phyloP scores from a whole-genome alignment of 805 yeast genomes.

The Teunomyces pallodes region DNA sequence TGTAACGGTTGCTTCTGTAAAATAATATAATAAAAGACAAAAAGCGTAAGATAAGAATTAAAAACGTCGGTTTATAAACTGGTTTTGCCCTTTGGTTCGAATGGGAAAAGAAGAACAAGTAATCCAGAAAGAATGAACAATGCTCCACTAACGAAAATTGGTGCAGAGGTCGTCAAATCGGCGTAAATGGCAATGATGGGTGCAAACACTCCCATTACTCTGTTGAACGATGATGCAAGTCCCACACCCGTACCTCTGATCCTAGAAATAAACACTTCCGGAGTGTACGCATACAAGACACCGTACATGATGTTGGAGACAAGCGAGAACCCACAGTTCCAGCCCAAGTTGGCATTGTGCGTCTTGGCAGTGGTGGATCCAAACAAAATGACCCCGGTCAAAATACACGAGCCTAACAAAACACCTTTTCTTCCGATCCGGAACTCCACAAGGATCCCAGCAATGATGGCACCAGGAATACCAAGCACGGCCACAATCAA shows the following conservation, averaged over 20 bases:
- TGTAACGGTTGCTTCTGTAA: too few relatives aligned
- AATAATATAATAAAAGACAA: too few relatives aligned
- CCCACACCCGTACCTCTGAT: constrained; percentile 59
- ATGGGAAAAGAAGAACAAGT: constrained; percentile 41
- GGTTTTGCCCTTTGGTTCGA: constrained; percentile 38
- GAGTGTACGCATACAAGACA: constrained; percentile 62
- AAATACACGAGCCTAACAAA: constrained; percentile 48
- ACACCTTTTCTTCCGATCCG: constrained; percentile 57
- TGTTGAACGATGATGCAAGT: constrained; percentile 51
- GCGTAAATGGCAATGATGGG: constrained; percentile 52
- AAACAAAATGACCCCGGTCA: constrained; percentile 57
- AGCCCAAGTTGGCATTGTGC: constrained; percentile 42
- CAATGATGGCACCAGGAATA: constrained; percentile 32
- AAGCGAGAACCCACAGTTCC: constrained; percentile 46
- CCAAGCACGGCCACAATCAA: constrained; percentile 32
- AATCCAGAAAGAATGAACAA: constrained; percentile 46
- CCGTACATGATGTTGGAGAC: constrained; percentile 58
- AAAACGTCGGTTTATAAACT: constrained; percentile 11
- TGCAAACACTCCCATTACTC: constrained; percentile 55
- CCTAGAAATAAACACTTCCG: constrained; percentile 55
- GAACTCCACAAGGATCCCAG: constrained; percentile 31
- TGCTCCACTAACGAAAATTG: constrained; percentile 62
- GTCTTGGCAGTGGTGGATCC: constrained; percentile 63
- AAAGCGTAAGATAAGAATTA: too few relatives aligned
- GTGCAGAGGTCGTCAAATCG: constrained; percentile 54